Percentiles rank a stretch among this genome's conserved stretches.
Evolutionary conservation across 441 rosid species (phyloP).

Genomic region (Gossypium aridum): DNA sequence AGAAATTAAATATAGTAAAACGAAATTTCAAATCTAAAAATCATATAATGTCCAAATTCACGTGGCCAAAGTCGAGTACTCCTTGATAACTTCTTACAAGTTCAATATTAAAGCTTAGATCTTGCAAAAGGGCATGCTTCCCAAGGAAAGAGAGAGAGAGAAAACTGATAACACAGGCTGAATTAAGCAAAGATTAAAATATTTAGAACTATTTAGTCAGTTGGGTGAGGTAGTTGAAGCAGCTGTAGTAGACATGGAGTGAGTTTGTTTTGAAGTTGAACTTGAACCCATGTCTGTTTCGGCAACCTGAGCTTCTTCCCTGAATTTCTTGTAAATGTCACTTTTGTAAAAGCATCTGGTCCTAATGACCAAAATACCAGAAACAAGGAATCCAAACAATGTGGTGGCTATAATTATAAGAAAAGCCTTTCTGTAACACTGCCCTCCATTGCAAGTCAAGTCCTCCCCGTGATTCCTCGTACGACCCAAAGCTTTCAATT

Average conservation of each 20-base stretch:
- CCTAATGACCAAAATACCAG: slow-evolving; percentile 30
- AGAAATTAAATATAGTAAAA: background rate
- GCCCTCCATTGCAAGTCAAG: slow-evolving; percentile 32
- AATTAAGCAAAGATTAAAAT: background rate
- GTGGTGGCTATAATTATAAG: slow-evolving; percentile 36
- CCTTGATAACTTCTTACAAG: background rate
- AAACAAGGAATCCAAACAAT: slow-evolving; percentile 30
- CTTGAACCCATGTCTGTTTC: slow-evolving; percentile 8
- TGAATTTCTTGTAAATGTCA: slow-evolving; percentile 41
- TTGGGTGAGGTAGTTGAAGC: background rate
- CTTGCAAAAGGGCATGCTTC: background rate
- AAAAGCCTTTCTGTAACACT: slow-evolving; percentile 35
- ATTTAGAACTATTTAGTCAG: background rate
- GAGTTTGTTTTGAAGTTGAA: slow-evolving; percentile 2
- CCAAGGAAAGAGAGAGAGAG: background rate
- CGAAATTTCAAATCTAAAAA: background rate
- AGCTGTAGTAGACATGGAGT: background rate
- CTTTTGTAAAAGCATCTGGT: slow-evolving; percentile 37
- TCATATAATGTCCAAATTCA: background rate
- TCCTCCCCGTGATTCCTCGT: slow-evolving; percentile 26
- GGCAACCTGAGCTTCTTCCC: slow-evolving; percentile 15
- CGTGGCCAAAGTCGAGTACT: background rate
- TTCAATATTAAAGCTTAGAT: background rate
- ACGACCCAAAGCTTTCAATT: slow-evolving; percentile 26
- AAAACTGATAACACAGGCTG: background rate